phyloP scores from a whole-genome alignment of 1,284 basidiomycete genomes.

The Melampsora medusae region DNA sequence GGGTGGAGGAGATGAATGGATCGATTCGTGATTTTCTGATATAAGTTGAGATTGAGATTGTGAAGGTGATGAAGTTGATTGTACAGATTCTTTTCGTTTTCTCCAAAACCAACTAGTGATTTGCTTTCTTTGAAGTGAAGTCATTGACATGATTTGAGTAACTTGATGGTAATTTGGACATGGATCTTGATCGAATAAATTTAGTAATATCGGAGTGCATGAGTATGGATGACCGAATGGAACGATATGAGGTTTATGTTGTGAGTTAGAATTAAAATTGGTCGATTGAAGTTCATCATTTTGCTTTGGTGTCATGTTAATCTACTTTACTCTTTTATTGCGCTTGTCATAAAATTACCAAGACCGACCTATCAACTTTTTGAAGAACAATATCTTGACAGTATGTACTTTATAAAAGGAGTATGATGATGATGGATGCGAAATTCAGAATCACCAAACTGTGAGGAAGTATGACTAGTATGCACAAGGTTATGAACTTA shows the following conservation, averaged over 20 bases:
- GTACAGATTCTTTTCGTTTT: slow-evolving; percentile 25
- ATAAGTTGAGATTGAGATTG: not conserved
- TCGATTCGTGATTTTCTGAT: not conserved
- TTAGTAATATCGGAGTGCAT: slow-evolving; percentile 27
- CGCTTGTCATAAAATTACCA: too few species aligned
- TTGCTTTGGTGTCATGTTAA: too few species aligned
- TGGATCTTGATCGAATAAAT: slow-evolving; percentile 18
- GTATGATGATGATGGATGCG: too few species aligned
- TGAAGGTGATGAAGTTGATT: not conserved
- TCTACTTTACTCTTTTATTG: too few species aligned
- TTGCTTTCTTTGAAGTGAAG: slow-evolving; percentile 33
- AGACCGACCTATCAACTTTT: too few species aligned
- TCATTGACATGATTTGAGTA: slow-evolving; percentile 16
- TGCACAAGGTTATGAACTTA: too few species aligned
- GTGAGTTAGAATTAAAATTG: not conserved
- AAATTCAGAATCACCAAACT: too few species aligned
- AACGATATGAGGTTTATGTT: slow-evolving; percentile 16
- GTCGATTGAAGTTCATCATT: too few species aligned
- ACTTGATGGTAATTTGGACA: slow-evolving; percentile 29
- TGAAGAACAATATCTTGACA: too few species aligned
- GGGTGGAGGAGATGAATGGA: not conserved
- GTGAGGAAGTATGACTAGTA: too few species aligned
- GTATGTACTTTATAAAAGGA: too few species aligned
- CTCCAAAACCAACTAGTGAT: slow-evolving; percentile 44
- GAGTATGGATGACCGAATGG: slow-evolving; percentile 39